Base-by-base conservation (phyloP, 768 basidiomycete species). In the Kondoa malvinella region DNA sequence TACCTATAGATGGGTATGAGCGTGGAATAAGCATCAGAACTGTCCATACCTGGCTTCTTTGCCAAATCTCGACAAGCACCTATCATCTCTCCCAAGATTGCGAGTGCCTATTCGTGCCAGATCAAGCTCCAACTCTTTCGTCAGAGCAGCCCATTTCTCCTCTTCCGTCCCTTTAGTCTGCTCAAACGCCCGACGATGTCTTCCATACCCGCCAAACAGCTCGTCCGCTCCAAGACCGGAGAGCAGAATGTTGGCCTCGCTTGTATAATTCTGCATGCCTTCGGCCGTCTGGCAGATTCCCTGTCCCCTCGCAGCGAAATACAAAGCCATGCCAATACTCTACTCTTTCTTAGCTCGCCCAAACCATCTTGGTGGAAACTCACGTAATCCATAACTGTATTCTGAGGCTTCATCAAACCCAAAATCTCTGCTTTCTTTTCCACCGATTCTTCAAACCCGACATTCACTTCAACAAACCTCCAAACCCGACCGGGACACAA, bases 191-290 rank as follows among this genome's bases (percentile, higher is more conserved):
- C 84, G 83, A 4, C 89, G 83, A 78, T 96, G 92, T 67, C 95
- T 81, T 1, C 88, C 83, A 76, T 99, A 99, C 0, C 95, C 95
- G 1, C 92, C 95, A 2, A 99, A 80, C 56, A 96, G 81, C 75
- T 99, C 95, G 75, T 99, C 95, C 0, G 95, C 89, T 0, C 95
- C 95, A 4, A 99, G 80, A 1, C 95, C 95, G 70, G 85, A 92
- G 29, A 99, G 78, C 8, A 96, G 79, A 0, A 97, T 91, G 57
- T 84, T 82, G 0, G 95, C 90, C 4, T 80, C 76, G 70, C 87
- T 92, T 0, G 78, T 81, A 77, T 95, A 94, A 63, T 14, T 71
- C 72, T 33, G 81, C 80, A 0, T 88, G 73, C 62, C 81, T 78
- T 1, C 56, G 4, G 21, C 34, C 1, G n/a, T 32, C 32, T 61